A percentile compares a stretch with the other conserved stretches of the same genome.
Conservation (phyloP, 2,329 filamentous ascomycete genomes). For the Curvularia sp. region DNA sequence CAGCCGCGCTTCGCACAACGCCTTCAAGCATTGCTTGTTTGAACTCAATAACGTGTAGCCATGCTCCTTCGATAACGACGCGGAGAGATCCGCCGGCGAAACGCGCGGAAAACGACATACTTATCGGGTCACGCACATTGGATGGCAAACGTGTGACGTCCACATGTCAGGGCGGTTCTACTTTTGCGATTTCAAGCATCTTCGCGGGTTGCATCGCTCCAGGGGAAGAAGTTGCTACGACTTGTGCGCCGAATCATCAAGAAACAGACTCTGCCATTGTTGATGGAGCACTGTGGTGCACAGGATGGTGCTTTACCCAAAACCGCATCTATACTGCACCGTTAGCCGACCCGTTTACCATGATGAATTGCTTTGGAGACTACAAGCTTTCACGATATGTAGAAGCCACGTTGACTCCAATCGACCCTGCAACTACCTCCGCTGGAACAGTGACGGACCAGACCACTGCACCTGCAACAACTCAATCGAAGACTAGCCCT, state of each 20-base stretch:
- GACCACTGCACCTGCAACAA: neutral
- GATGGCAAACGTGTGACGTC: neutral
- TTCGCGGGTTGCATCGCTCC: neutral
- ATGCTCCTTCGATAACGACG: neutral
- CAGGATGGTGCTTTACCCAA: neutral
- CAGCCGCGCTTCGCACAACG: neutral
- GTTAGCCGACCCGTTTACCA: neutral
- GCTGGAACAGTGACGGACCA: neutral
- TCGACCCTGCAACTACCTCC: neutral
- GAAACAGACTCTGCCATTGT: neutral
- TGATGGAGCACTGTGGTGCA: neutral
- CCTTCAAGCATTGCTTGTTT: neutral
- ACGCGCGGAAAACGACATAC: neutral
- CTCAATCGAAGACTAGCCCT: neutral
- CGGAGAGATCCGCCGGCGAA: neutral
- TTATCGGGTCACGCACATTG: neutral
- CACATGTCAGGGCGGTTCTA: neutral
- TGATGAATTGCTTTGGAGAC: neutral
- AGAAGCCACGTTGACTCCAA: neutral
- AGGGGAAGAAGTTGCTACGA: neutral
- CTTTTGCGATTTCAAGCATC: neutral
- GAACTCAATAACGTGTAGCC: neutral
- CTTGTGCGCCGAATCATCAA: neutral
- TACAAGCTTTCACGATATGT: neutral
- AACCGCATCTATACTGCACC: neutral